Base-by-base conservation (phyloP, 176 grass and related monocot genomes). In the Cenchrus purpureus region DNA sequence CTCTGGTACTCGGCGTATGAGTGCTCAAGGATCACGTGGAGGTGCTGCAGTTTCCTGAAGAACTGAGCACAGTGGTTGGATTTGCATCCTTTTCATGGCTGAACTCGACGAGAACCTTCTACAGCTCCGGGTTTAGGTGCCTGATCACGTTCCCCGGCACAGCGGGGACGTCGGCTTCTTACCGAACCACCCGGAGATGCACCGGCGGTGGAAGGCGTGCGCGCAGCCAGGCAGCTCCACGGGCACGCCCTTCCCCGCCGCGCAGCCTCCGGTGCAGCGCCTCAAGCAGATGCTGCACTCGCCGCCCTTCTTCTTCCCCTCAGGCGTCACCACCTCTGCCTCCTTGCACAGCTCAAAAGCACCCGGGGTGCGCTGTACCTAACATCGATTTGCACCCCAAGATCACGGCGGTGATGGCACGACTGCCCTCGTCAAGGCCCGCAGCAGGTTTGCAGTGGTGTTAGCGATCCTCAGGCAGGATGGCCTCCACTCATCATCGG, bases 271-370 rank as follows among this genome's bases (percentile, higher is more conserved):
- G 50, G 4, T 15, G 7, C 72, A 55, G 4, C 29, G 72, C 51
- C 28, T 55, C 28, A 19, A 75, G 72, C 72, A 75, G 72, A 75
- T 10, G 72, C 29, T 37, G 72, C 72, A 75, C 8, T 34, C 72
- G 25, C 8, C 71, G 68, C 0, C 71, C 12, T 22, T 19, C 9
- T 0, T 22, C 13, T 34, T 0, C 49, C 69, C 2, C 3, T 8
- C 43, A 4, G 46, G 44, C 44, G 34, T 34, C 44, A 22, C 22
- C 60, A 16, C 14, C 70, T 8, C 1, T 10, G 46, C 12, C 72
- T 55, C 29, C 14, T 19, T 37, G 50, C 72, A 75, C 51, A 0
- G 15, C 28, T 53, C 13, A 60, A 0, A 8, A 60, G 58, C 32
- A 50, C 31, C 71, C 2, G 0, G 32, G 34, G 31, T 46, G 61